phyloP scores from a whole-genome alignment of 2,329 filamentous ascomycete species.

The Penicillium brasilianum region DNA sequence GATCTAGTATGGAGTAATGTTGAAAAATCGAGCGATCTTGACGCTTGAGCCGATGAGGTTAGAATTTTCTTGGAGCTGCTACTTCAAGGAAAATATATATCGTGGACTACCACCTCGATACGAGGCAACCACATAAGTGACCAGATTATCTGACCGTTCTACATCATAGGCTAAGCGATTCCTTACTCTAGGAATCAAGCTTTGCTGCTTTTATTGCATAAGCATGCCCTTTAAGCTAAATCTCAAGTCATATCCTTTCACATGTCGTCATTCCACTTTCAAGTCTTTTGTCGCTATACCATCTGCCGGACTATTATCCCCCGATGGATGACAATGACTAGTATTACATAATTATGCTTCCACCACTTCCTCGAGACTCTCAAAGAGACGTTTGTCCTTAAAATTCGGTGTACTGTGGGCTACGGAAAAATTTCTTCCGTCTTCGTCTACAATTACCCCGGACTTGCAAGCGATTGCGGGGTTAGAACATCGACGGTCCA shows the following conservation, averaged over 20 bases:
- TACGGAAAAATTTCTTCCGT: slow-evolving; percentile 21
- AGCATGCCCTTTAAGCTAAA: background rate
- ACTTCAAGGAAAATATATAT: too few relatives aligned
- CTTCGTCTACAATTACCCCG: slow-evolving; percentile 17
- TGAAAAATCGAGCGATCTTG: background rate
- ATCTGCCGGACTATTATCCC: background rate
- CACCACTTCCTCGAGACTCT: background rate
- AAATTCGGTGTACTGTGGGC: background rate
- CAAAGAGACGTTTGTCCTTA: background rate
- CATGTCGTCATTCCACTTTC: background rate
- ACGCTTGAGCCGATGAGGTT: background rate
- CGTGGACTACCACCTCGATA: too few relatives aligned
- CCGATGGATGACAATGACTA: background rate
- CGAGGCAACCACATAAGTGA: background rate
- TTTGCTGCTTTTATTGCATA: background rate
- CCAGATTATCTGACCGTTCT: background rate
- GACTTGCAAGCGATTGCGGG: slow-evolving; percentile 20
- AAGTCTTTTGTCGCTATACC: background rate
- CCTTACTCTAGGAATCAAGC: too few relatives aligned
- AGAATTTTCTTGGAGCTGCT: background rate
- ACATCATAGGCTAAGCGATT: background rate
- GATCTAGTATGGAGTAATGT: background rate
- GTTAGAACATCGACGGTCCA: slow-evolving; percentile 2
- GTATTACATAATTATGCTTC: background rate
- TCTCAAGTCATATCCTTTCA: background rate